A percentile compares a stretch with the other conserved stretches of the same genome.
phyloP scores from a whole-genome alignment of 2,329 filamentous ascomycete genomes.

The Plenodomus tracheiphilus region DNA sequence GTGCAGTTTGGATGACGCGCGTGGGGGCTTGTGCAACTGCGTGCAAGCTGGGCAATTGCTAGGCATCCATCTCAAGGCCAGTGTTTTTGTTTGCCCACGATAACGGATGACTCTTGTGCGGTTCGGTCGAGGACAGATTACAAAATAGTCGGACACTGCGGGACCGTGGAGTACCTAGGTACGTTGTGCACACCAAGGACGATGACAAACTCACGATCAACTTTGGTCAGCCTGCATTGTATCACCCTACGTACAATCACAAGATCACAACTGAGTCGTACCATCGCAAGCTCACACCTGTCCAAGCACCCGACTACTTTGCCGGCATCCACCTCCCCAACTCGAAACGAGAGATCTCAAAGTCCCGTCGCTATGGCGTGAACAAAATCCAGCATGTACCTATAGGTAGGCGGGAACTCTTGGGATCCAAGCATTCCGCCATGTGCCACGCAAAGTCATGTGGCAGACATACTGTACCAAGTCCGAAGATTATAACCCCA shows the following conservation, averaged over 20 bases:
- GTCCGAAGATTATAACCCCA: constrained; percentile 3
- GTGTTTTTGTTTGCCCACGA: constrained; percentile 16
- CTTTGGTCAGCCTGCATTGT: not conserved
- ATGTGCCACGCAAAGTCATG: constrained; percentile 9
- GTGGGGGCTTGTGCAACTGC: constrained; percentile 14
- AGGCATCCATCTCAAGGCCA: constrained; percentile 9
- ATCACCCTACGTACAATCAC: not conserved
- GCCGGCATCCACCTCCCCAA: not conserved
- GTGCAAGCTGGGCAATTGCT: constrained; percentile 20
- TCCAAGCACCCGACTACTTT: not conserved
- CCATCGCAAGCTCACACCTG: not conserved
- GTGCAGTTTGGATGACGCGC: constrained; percentile 26
- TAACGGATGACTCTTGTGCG: constrained; percentile 17
- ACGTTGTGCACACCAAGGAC: not conserved
- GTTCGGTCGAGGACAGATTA: not conserved
- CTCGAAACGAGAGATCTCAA: not conserved
- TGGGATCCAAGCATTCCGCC: constrained; percentile 27
- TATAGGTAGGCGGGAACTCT: constrained; percentile 19
- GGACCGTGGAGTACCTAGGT: not conserved
- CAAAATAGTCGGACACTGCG: not conserved
- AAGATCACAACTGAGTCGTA: not conserved
- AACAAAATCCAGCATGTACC: too few species aligned
- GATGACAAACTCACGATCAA: constrained; percentile 3
- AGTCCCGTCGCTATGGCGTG: not conserved
- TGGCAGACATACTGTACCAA: constrained; percentile 6